Evolutionary conservation across 108 stramenopile species (phyloP), one percentile per base, ranked within the genome.

Genomic region (Pseudonitzschia pungens): DNA sequence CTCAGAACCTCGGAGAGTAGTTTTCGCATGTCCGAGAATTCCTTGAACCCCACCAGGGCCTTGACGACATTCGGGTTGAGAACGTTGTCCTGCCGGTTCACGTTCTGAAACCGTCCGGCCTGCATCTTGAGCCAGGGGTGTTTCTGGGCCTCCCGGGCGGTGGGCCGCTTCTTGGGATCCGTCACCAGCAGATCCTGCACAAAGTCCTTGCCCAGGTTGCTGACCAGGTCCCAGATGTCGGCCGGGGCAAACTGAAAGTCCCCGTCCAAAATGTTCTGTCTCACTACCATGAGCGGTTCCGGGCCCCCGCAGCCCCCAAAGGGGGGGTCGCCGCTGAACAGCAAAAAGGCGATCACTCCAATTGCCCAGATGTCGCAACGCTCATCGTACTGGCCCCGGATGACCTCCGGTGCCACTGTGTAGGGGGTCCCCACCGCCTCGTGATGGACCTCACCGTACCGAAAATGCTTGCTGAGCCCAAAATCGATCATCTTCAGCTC

Each of bases 401-500:
- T 87, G 12, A 93, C 92, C 72, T 93, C 92, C 8, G 92, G 92
- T 7, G 92, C 89, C 20, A 93, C 92, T 0, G 89, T 89, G 59
- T 92, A 92, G 7, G 91, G 91, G 11, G 91, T 92, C 8, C 91
- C 91, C 9, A 92, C 91, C 15, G 93, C 92, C 63, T 93, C 92
- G 41, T 88, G 86, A 28, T 89, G 89, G 36, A 87, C 83, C 68
- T 95, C 91, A 22, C 90, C 88, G 72, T 87, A 84, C 22, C 77
- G 79, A 73, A 96, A 98, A 82, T 96, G 95, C 79, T 89, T 93
- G 48, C 78, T 81, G 22, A 98, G 80, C 41, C 97, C 97, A 68
- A 98, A 97, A 50, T 81, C 73, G 72, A 98, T 98, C 81, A 98
- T 94, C 70, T 93, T 96, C 59, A 98, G 70, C 48, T 89, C 89